phyloP scores from a whole-genome alignment of 257 asterid genomes.

The Verbena officinalis region DNA sequence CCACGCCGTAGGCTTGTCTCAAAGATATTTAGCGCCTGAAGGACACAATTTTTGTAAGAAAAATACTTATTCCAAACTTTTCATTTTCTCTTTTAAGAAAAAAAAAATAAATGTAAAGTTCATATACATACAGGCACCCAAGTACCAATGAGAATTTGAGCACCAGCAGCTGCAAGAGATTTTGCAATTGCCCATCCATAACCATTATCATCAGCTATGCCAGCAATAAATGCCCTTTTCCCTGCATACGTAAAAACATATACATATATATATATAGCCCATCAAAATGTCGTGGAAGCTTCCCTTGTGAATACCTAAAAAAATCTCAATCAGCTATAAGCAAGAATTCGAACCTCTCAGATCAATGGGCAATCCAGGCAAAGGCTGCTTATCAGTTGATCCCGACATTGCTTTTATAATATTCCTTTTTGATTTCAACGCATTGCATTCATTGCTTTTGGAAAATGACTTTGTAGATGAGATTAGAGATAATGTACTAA shows the following conservation, averaged over 20 bases:
- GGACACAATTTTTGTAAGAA: background rate
- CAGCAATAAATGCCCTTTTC: conserved; percentile 96
- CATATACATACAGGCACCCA: conserved; percentile 97
- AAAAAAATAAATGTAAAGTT: too few relatives aligned
- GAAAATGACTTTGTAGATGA: conserved; percentile 41
- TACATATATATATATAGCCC: background rate
- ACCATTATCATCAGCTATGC: conserved; percentile 93
- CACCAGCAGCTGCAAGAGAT: conserved; percentile 97
- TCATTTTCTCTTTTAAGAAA: too few relatives aligned
- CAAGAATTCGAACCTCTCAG: conserved; percentile 61
- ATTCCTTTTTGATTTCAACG: conserved; percentile 38
- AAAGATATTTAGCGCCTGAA: conserved; percentile 86
- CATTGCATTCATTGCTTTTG: conserved; percentile 33
- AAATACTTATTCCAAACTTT: too few relatives aligned
- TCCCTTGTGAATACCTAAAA: background rate
- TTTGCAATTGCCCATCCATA: conserved; percentile 99
- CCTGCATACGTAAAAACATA: conserved; percentile 65
- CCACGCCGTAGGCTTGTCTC: conserved; percentile 94
- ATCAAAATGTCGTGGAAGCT: too few relatives aligned
- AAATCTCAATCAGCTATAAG: background rate
- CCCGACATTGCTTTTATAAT: conserved; percentile 66
- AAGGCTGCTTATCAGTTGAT: conserved; percentile 53
- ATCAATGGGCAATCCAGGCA: conserved; percentile 86
- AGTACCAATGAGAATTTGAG: conserved; percentile 95
- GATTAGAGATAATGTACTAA: conserved; percentile 47